These are phyloP conservation scores for Verticillium dahliae DNA, from an alignment of 2,329 filamentous ascomycete species.

Conservation along the genomic window DNA sequence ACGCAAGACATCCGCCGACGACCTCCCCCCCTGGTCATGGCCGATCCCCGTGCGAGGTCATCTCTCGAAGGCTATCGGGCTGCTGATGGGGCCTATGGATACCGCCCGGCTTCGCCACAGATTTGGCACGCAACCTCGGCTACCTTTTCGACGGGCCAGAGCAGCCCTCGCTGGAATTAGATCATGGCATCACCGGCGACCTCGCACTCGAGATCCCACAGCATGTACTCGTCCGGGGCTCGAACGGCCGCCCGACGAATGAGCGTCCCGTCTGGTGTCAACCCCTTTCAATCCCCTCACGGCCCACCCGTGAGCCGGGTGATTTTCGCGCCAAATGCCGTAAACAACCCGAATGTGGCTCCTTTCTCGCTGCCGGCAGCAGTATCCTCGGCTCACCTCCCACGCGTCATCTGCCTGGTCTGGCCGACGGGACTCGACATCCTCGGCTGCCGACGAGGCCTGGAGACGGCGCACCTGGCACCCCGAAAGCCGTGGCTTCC, in stretches of 20 bases:
- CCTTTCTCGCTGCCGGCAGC: constrained; percentile 49
- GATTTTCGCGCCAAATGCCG: constrained; percentile 43
- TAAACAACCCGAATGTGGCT: constrained; percentile 48
- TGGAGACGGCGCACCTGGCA: constrained; percentile 88
- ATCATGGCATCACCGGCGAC: constrained; percentile 67
- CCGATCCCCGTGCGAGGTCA: constrained; percentile 47
- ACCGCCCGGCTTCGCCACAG: constrained; percentile 61
- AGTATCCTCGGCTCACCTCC: constrained; percentile 61
- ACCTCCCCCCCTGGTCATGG: constrained; percentile 79
- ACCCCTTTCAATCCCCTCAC: constrained; percentile 66
- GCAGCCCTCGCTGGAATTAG: constrained; percentile 69
- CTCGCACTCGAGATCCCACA: constrained; percentile 61
- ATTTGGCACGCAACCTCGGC: constrained; percentile 76
- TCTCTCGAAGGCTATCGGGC: neutral
- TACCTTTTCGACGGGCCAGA: constrained; percentile 70
- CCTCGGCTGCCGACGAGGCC: constrained; percentile 62
- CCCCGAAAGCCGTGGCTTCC: constrained; percentile 63
- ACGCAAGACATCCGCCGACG: constrained; percentile 62
- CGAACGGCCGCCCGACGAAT: constrained; percentile 67
- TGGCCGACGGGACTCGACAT: constrained; percentile 54
- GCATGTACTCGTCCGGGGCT: constrained; percentile 60
- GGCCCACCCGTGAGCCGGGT: constrained; percentile 49
- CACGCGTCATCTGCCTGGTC: constrained; percentile 53
- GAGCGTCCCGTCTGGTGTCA: constrained; percentile 71
- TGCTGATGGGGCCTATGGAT: constrained; percentile 58